Percentiles rank a stretch among this genome's conserved stretches.
Conservation (phyloP, 495 filamentous ascomycete genomes). For the Filosporella fistucella region DNA sequence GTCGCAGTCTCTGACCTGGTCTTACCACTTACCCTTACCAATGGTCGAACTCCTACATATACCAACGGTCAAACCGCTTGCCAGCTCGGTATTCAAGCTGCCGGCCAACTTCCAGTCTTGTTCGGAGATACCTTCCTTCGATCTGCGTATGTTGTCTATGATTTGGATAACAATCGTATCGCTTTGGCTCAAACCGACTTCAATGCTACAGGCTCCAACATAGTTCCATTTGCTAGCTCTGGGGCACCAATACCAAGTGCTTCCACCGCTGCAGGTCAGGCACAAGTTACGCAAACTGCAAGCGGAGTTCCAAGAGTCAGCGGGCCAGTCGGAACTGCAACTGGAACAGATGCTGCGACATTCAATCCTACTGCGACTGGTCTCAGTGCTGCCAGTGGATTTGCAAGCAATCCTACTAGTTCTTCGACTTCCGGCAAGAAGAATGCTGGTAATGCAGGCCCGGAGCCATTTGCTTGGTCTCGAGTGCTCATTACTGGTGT, state of each 20-base stretch:
- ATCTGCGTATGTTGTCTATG: conserved; percentile 92
- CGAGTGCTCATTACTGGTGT: conserved; percentile 30
- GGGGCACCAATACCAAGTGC: conserved; percentile 48
- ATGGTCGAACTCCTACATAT: conserved; percentile 43
- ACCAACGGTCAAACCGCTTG: conserved; percentile 58
- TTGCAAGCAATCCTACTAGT: conserved; percentile 28
- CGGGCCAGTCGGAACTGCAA: conserved; percentile 1
- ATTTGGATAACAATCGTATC: conserved; percentile 84
- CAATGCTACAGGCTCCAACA: conserved; percentile 60
- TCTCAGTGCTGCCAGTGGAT: conserved; percentile 28
- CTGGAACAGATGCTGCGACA: conserved; percentile 5
- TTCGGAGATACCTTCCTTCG: conserved; percentile 96
- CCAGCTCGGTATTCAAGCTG: conserved; percentile 73
- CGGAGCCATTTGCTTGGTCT: conserved; percentile 28
- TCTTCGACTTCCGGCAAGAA: conserved; percentile 2
- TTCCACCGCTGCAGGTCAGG: conserved; percentile 38
- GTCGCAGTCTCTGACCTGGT: conserved; percentile 77
- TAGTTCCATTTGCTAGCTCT: conserved; percentile 44
- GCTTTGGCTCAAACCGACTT: conserved; percentile 83
- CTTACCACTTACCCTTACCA: conserved; percentile 50
- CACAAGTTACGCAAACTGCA: conserved; percentile 26
- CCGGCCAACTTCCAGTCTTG: conserved; percentile 54
- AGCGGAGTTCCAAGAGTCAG: conserved; percentile 17
- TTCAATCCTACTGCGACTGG: conserved; percentile 21
- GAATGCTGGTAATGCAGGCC: conserved; percentile 28